Conservation (phyloP, 2,329 filamentous ascomycete species). For the Paecilomyces sp. region DNA sequence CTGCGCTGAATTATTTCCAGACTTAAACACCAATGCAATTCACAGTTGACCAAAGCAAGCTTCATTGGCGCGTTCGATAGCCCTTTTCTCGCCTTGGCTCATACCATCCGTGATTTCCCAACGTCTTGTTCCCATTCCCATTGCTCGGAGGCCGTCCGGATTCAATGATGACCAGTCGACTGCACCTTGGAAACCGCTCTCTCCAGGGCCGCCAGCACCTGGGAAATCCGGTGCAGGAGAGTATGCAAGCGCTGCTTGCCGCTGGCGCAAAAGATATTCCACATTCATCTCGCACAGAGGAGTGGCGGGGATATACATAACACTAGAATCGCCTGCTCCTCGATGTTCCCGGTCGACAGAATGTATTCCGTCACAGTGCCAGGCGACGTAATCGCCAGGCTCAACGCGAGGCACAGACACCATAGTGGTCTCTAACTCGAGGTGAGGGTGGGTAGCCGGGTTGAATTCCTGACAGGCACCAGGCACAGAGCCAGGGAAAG, state of each 20-base stretch:
- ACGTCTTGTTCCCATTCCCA: constrained; percentile 46
- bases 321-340: constrained; percentile 68
- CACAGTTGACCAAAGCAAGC: constrained; percentile 37
- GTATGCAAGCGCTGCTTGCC: constrained; percentile 62
- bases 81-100: constrained; percentile 44
- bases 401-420: constrained; percentile 61
- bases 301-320: constrained; percentile 83
- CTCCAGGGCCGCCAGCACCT: constrained; percentile 42
- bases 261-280: constrained; percentile 62
- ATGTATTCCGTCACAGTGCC: constrained; percentile 79
- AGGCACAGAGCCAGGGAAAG: constrained; percentile 62
- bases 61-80: constrained; percentile 48
- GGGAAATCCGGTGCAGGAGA: constrained; percentile 65
- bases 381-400: constrained; percentile 67
- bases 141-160: constrained; percentile 45
- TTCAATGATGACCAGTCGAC: constrained; percentile 33
- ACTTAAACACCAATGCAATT: neutral
- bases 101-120: constrained; percentile 44
- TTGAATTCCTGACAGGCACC: constrained; percentile 65
- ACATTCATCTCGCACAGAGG: constrained; percentile 71
- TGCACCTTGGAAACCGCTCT: constrained; percentile 30
- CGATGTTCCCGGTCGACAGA: constrained; percentile 73
- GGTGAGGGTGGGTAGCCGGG: constrained; percentile 59
- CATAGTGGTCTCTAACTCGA: constrained; percentile 62
- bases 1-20: neutral